Evolutionary conservation across 805 yeast species (phyloP), one percentile per base, ranked within the genome.

Genomic region (Candida nemodendra): DNA sequence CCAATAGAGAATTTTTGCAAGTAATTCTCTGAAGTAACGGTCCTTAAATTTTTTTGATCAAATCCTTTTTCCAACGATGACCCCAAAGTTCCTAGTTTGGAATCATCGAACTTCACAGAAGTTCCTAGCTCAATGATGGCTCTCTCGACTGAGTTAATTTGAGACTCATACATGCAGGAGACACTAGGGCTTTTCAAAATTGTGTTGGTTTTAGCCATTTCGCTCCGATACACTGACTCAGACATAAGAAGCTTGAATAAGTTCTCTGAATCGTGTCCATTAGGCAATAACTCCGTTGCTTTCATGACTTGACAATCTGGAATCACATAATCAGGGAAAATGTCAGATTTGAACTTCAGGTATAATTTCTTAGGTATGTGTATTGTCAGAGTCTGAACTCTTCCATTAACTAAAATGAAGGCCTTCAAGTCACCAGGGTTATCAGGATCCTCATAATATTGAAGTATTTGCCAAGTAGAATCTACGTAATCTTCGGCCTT

Each of bases 51-150:
- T 34, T 76, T 76, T 39, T 75, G 54, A 11, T 83, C 78, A 60
- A 95, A 95, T 0, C 99, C 99, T 41, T 75, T 73, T 50, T 86
- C 89, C 40, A 93, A 65, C 19, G 96, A 95, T 51, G 74, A 77
- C 6, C 97, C 95, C 8, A 95, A 66, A 0, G 89, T 79, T 7
- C 97, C 96, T n/a, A 86, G 75, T 38, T 74, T 70, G 1, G 78
- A 66, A 30, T 82, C 81, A 45, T 79, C 86, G 46, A 90, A 82
- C 12, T 71, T 70, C 15, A 90, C 84, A 12, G 78, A 69, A 17
- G 80, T 69, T 3, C 99, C 98, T 13, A 93, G 64, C 22, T 82
- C 83, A 47, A 93, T 74, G 30, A 88, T 74, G 0, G 88, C 88
- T 32, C 96, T 67, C 42, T 88, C 91, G 4, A 74, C 66, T 0